phyloP scores from a whole-genome alignment of 306 rosid genomes.

The Rosa lucieae region DNA sequence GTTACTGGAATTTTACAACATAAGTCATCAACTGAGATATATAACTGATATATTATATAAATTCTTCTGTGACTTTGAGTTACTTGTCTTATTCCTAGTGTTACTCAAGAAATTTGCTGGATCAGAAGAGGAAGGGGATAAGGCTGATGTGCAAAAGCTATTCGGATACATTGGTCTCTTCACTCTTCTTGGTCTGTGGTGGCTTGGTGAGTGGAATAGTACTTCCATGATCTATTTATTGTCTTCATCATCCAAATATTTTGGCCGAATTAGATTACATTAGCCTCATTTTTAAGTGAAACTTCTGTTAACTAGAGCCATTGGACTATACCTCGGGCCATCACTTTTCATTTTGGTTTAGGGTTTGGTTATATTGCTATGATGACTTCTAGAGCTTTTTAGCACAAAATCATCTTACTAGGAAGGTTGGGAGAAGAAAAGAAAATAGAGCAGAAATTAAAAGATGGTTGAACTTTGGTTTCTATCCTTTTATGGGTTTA shows the following conservation, averaged over 20 bases:
- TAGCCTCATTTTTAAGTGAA: background rate
- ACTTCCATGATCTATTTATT: background rate
- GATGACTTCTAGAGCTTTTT: background rate
- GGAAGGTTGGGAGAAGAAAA: background rate
- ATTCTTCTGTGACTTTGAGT: conserved; percentile 11
- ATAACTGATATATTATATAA: background rate
- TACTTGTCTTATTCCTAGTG: conserved; percentile 36
- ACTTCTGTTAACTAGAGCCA: background rate
- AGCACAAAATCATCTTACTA: conserved; percentile 2
- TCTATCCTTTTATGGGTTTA: background rate
- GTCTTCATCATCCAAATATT: background rate
- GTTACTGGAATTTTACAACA: background rate
- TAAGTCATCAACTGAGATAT: background rate
- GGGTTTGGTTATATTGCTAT: background rate
- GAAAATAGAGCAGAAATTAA: background rate
- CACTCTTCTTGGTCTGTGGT: conserved; percentile 70
- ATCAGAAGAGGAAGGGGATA: conserved; percentile 62
- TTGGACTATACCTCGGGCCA: background rate
- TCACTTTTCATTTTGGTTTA: background rate
- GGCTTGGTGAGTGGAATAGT: conserved; percentile 58
- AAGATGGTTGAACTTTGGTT: background rate
- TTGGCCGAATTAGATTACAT: background rate
- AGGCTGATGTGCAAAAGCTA: conserved; percentile 67
- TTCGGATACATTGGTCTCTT: conserved; percentile 78
- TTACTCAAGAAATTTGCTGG: conserved; percentile 70